phyloP scores from a whole-genome alignment of 2,329 filamentous ascomycete genomes.

The Neonectria sp. region DNA sequence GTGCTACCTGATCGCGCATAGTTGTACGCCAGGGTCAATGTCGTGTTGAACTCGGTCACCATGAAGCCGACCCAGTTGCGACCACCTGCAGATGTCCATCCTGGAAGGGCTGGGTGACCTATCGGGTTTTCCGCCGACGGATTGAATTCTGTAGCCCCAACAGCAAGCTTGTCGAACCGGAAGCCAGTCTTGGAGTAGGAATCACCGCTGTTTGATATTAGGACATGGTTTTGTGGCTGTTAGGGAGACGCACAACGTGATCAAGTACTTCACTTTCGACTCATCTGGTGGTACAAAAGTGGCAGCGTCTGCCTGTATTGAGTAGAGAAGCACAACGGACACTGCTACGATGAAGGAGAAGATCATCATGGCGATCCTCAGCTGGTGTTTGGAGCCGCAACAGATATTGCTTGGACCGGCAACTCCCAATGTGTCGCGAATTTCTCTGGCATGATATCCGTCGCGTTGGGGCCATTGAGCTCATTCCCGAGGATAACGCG shows the following conservation, averaged over 20 bases:
- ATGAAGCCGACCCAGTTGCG: conserved; percentile 21
- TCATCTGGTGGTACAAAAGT: not conserved
- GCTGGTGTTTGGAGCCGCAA: not conserved
- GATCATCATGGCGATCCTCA: not conserved
- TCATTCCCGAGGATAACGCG: not conserved
- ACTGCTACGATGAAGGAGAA: not conserved
- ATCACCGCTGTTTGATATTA: conserved; percentile 7
- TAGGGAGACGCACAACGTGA: not conserved
- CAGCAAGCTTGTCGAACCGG: not conserved
- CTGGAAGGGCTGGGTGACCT: conserved; percentile 4
- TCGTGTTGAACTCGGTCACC: conserved; percentile 12
- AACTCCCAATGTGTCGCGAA: not conserved
- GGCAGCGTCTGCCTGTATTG: not conserved
- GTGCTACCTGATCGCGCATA: not conserved
- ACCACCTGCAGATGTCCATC: conserved; percentile 7
- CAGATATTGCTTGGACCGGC: not conserved
- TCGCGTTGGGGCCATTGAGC: not conserved
- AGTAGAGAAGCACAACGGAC: not conserved
- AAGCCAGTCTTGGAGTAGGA: conserved; percentile 14
- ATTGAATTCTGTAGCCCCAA: not conserved
- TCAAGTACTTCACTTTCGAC: not conserved
- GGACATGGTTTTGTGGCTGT: not conserved
- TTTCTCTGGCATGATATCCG: not conserved
- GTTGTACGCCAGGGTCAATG: conserved; percentile 10
- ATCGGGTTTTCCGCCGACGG: conserved; percentile 6